Evolutionary conservation across 345 rosid species (phyloP).

Genomic region (Acer saccharum): DNA sequence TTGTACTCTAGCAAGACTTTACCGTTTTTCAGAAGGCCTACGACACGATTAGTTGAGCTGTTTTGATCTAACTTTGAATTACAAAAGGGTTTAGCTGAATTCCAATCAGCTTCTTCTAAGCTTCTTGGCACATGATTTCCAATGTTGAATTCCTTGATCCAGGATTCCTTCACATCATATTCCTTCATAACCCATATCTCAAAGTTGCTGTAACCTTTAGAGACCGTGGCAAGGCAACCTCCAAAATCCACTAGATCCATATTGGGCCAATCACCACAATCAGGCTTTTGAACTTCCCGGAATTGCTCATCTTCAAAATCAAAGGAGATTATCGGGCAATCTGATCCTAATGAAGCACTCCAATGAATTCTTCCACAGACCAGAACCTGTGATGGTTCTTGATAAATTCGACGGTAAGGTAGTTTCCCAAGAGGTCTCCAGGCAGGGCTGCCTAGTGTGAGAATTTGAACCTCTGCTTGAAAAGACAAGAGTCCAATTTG

Average conservation of each 20-base stretch:
- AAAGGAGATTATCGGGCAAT: conserved; percentile 18
- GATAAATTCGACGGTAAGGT: background rate
- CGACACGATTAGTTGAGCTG: conserved; percentile 34
- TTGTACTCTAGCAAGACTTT: conserved; percentile 76
- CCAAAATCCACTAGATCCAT: conserved; percentile 6
- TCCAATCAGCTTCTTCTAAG: background rate
- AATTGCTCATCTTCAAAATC: conserved; percentile 30
- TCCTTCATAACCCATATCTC: conserved; percentile 31
- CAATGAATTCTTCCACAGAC: conserved; percentile 35
- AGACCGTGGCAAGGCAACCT: conserved; percentile 21
- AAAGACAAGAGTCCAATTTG: background rate
- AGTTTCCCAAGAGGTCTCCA: conserved; percentile 33
- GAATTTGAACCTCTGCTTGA: conserved; percentile 39
- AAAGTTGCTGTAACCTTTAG: background rate
- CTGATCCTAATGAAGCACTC: background rate
- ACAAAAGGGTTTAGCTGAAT: background rate
- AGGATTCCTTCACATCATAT: conserved; percentile 26
- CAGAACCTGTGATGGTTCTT: conserved; percentile 17
- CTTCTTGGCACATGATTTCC: conserved; percentile 17
- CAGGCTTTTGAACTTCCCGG: conserved; percentile 18
- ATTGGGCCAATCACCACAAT: background rate
- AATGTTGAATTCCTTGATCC: conserved; percentile 26
- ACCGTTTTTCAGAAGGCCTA: conserved; percentile 60
- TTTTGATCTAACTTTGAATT: background rate
- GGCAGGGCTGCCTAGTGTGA: conserved; percentile 27